These are phyloP conservation scores for Solanum ossicruentum DNA, from an alignment of 257 asterid genomes.

Conservation along the genomic window DNA sequence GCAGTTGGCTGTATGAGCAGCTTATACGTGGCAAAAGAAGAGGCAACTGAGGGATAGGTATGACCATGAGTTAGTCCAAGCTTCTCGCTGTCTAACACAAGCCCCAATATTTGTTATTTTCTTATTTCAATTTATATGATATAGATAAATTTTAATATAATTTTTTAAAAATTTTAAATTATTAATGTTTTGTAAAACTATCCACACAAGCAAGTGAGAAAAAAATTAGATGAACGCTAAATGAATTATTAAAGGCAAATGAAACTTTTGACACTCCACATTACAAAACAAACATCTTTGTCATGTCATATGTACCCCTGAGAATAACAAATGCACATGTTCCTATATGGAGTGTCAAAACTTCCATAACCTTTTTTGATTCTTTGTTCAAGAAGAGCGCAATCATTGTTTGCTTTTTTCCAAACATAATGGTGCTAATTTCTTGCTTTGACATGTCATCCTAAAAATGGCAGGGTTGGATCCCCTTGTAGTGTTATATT, in stretches of 20 bases:
- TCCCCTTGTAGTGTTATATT: slow-evolving; percentile 52
- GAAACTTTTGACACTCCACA: not conserved
- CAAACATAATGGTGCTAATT: not conserved
- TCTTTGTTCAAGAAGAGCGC: not conserved
- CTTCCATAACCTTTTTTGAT: not conserved
- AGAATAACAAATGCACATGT: not conserved
- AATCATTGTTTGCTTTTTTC: not conserved
- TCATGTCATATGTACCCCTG: not conserved
- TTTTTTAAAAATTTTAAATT: too few species aligned
- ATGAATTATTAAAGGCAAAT: not conserved
- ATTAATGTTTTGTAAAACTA: too few species aligned
- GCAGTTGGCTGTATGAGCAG: too few species aligned
- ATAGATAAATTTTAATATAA: too few species aligned
- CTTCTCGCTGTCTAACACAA: too few species aligned
- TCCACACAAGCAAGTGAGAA: too few species aligned
- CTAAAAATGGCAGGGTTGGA: slow-evolving; percentile 74
- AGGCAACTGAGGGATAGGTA: too few species aligned
- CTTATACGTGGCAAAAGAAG: too few species aligned
- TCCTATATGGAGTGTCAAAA: not conserved
- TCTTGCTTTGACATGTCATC: not conserved
- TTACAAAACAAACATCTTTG: not conserved
- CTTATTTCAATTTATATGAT: too few species aligned
- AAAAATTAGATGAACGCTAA: too few species aligned
- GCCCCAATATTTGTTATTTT: too few species aligned
- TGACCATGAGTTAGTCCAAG: too few species aligned